Base-by-base conservation (phyloP, 805 yeast genomes). In the Hermanozyma aechmeae region DNA sequence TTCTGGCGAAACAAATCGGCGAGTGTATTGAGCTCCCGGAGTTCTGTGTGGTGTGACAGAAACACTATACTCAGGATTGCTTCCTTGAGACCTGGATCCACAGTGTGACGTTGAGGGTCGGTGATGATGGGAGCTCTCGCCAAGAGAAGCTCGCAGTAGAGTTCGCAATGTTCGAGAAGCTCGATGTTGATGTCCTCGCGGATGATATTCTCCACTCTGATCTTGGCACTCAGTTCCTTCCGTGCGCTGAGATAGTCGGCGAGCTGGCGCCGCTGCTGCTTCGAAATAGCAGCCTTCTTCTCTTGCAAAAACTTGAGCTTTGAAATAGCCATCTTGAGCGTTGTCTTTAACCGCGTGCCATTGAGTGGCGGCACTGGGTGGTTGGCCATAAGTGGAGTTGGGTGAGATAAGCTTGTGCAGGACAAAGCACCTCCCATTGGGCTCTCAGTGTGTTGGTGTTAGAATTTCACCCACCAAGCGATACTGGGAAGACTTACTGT, bases 171-270 rank as follows among this genome's bases (percentile, higher is more conserved):
- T 50, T 86, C 95, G 30, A 85, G 57, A 15, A 85, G 58, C 54
- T 85, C 95, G 14, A 81, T 71, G 44, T 77, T 73, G 18, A 82
- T 72, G 46, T 85, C 96, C 40, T 83, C 89, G 20, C 87, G 67
- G 18, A 86, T 81, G 32, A 85, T 72, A 42, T 81, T 80, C 49
- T 85, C 96, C 3, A 83, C 89, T 28, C 94, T 56, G 32, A 84
- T 84, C 32, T 70, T 69, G 8, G 95, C 95, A 42, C 86, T 81
- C 28, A 79, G 76, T 37, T 83, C 87, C 46, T 82, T 84, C 5
- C 84, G 85, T 24, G 61, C 65, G 6, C 68, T 61, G 29, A 85
- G 58, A 8, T 84, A 57, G 27, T 80, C 86, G 2, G 94, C 93
- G 50, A 76, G 60, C 46, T 58, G 61, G 34, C 87, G 59, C 28